A percentile compares a stretch with the other conserved stretches of the same genome.
phyloP scores from a whole-genome alignment of 441 rosid genomes.

The Erodium texanum region DNA sequence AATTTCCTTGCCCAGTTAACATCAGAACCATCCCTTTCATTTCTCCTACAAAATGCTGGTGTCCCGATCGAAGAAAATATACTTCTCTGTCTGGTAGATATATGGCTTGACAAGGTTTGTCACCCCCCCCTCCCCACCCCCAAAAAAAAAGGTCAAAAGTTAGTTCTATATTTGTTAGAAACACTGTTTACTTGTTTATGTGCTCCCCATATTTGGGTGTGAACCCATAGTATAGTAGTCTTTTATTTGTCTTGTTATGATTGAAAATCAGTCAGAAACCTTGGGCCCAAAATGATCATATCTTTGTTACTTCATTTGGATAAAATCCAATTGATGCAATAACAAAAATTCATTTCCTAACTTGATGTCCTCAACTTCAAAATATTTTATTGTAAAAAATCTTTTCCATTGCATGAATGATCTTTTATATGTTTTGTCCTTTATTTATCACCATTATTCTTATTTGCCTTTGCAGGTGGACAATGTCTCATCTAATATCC shows the following conservation, averaged over 20 bases:
- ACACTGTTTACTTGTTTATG: background rate
- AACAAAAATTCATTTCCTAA: background rate
- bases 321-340: background rate
- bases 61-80: constrained; percentile 52
- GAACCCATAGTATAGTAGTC: background rate
- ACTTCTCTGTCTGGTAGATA: constrained; percentile 79
- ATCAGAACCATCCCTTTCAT: constrained; percentile 67
- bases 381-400: too few species aligned
- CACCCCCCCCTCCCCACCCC: too few species aligned
- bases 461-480: constrained; percentile 50
- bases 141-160: background rate
- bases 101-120: constrained; percentile 93
- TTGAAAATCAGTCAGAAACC: background rate
- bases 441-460: background rate
- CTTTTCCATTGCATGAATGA: too few species aligned
- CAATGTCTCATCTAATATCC: constrained; percentile 46
- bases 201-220: background rate
- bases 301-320: background rate
- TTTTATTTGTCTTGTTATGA: background rate
- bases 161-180: background rate
- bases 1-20: constrained; percentile 77
- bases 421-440: background rate
- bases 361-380: background rate
- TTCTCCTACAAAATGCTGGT: constrained; percentile 70
- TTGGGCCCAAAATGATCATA: background rate